Evolutionary conservation across 1,284 basidiomycete genomes (phyloP), one percentile per base, ranked within the genome.

Genomic region (Microbotryum violaceum): DNA sequence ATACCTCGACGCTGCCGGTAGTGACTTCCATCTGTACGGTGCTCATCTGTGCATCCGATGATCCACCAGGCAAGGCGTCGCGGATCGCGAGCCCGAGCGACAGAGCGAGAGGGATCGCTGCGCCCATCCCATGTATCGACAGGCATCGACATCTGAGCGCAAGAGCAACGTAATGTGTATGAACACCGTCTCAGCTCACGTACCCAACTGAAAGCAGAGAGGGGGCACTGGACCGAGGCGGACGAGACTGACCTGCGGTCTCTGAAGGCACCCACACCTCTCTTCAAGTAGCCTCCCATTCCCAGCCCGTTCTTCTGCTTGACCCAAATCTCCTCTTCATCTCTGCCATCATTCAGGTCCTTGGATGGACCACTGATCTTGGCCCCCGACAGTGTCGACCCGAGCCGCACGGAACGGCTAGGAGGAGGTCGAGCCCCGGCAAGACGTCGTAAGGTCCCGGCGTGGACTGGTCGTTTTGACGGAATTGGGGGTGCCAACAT

Each of bases 101-200:
- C 20, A 71, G 52, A n/a, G 65, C 64, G 14, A 67, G 60, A 1
- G 71, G 70, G 25, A 72, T 72, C 20, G 70, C 66, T 14, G 70
- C 70, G 45, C 69, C 70, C 56, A 72, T 60, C 31, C 62, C 70
- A 42, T 66, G 59, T 2, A 72, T 14, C 6, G 54, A 56, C 31
- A 71, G 54, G 25, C 61, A 54, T 2, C 63, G 63, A 33, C 66
- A 66, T 1, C 61, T 67, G 56, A 18, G 5, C 31, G 6, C 21
- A 49, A 20, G 37, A 0, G n/a, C n/a, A 14, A 14, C 8, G 6
- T 27, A n/a, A 20, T 18, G 54, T 9, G n/a, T 7, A 37, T 14
- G 10, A 20, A 23, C 9, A 25, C 6, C 21, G 3, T 27, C 25
- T 45, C 25, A 44, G 45, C n/a, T 10, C 7, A 37, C 27, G 31